Evolutionary conservation across 257 asterid species (phyloP).

Genomic region (Mitragyna speciosa): DNA sequence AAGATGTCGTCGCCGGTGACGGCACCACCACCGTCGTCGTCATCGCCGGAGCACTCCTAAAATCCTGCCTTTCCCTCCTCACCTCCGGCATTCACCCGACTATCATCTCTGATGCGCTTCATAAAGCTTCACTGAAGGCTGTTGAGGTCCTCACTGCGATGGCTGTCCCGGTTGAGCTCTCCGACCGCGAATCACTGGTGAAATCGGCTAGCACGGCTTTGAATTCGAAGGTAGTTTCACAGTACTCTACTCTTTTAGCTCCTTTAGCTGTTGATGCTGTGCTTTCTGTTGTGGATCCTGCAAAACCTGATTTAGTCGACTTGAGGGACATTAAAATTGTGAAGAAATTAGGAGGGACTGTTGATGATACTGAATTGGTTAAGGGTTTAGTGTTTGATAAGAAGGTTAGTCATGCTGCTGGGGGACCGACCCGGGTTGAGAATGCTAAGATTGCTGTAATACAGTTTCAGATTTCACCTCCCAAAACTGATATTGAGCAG

Average conservation of each 20-base stretch:
- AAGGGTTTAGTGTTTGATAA: conserved; percentile 90
- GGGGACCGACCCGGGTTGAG: conserved; percentile 84
- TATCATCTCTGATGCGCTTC: conserved; percentile 68
- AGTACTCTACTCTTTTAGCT: conserved; percentile 90
- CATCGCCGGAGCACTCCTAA: conserved; percentile 71
- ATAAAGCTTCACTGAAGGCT: conserved; percentile 66
- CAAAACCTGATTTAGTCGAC: conserved; percentile 86
- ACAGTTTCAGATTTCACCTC: conserved; percentile 96
- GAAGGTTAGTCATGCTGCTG: conserved; percentile 96
- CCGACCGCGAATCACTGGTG: conserved; percentile 71
- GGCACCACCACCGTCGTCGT: conserved; percentile 97
- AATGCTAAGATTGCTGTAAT: conserved; percentile 93
- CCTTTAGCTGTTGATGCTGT: conserved; percentile 97
- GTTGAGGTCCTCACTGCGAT: conserved; percentile 75
- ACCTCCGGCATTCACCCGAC: conserved; percentile 80
- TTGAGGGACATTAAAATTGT: conserved; percentile 86
- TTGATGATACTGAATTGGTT: conserved; percentile 83
- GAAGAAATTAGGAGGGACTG: conserved; percentile 93
- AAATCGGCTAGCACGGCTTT: conserved; percentile 81
- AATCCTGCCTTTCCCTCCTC: conserved; percentile 54
- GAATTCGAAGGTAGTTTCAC: conserved; percentile 91
- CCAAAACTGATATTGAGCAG: conserved; percentile 97
- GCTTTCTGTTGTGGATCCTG: conserved; percentile 87
- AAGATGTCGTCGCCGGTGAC: conserved; percentile 89
- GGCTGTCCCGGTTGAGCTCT: conserved; percentile 81